phyloP scores from a whole-genome alignment of 805 yeast species.

The Danielia reshetovae region DNA sequence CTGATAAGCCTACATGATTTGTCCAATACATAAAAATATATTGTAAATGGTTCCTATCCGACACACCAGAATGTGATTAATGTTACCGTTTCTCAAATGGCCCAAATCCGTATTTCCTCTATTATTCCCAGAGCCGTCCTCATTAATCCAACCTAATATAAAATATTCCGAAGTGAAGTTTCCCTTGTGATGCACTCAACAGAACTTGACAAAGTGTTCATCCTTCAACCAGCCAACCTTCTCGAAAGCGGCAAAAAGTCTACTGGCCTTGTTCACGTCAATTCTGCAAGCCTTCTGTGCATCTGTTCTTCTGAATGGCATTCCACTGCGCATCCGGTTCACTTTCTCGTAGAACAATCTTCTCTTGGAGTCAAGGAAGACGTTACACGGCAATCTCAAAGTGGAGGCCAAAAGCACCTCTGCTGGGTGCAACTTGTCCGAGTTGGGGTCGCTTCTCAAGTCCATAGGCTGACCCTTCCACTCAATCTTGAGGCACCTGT shows the following conservation, averaged over 20 bases:
- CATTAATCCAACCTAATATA: background rate
- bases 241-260: slow-evolving; percentile 86
- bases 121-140: background rate
- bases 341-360: slow-evolving; percentile 89
- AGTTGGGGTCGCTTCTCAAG: slow-evolving; percentile 70
- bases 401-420: slow-evolving; percentile 82
- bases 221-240: slow-evolving; percentile 91
- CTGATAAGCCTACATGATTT: no score
- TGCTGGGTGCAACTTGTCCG: slow-evolving; percentile 79
- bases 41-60: no score
- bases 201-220: slow-evolving; percentile 44
- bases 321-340: slow-evolving; percentile 59
- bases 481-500: slow-evolving; percentile 77
- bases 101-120: no score
- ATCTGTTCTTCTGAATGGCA: slow-evolving; percentile 92
- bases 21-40: no score
- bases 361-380: slow-evolving; percentile 65
- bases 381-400: slow-evolving; percentile 82
- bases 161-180: background rate
- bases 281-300: slow-evolving; percentile 97
- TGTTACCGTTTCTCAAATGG: no score
- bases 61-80: no score
- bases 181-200: slow-evolving; percentile 5
- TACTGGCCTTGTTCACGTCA: slow-evolving; percentile 93
- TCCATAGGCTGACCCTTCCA: slow-evolving; percentile 99